Evolutionary conservation across 2,329 filamentous ascomycete species (phyloP), one percentile per base, ranked within the genome.

Genomic region (Amphichorda felina): DNA sequence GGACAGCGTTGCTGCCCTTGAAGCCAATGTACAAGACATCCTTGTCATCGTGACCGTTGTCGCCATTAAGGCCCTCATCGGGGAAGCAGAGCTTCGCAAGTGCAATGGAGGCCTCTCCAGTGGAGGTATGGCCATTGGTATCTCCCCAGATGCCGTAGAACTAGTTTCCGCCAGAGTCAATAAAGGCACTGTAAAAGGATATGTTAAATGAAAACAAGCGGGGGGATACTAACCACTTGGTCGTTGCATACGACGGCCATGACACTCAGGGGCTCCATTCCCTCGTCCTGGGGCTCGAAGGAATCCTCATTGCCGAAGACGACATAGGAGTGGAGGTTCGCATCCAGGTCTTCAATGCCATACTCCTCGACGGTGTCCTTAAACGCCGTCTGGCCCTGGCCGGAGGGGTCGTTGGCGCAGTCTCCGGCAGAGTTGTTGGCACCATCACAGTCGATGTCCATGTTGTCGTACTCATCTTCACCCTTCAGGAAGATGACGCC

Each of bases 21-120:
- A 81, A 81, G 0, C 70, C 76, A 33, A 81, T 60, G 50, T 71
- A 80, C 25, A 81, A 51, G 0, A 80, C 70, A 49, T 81, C 73
- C 24, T 72, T 62, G 13, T 58, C 52, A 28, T 62, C 61, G 49
- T 79, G 66, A 2, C 76, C 75, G 36, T 53, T 59, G 48, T 76
- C 56, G 3, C 75, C 76, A 26, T 56, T 70, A n/a, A n/a, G n/a
- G 22, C 80, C 55, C 2, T 48, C 48, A 5, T 57, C 53, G 3
- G 71, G 71, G 46, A 65, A 79, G 49, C 74, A 79, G 17, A 22
- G 19, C 7, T 29, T 29, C 8, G 34, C 38, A 4, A 39, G 30
- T n/a, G 38, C 18, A 15, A 39, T 36, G 17, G 34, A 36, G 9
- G 66, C 59, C 42, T 75, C 70, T 16, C 70, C 69, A 14, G 19